Percentiles rank a stretch among this genome's conserved stretches.
Evolutionary conservation across 2,329 filamentous ascomycete species (phyloP).

Genomic region (Fusarium musae): DNA sequence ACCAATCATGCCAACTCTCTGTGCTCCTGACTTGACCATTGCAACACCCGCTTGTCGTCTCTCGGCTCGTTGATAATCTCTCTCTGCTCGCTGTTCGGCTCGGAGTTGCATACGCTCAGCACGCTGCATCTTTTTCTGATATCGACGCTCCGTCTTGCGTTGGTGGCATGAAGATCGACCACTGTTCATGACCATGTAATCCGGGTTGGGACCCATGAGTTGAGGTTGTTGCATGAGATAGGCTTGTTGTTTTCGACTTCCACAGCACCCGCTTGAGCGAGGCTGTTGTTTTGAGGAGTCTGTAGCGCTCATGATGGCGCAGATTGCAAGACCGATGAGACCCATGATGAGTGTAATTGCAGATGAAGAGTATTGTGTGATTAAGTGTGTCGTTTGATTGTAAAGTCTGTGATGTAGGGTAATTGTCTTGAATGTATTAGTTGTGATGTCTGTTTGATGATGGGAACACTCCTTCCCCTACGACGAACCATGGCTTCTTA

Average conservation of each 20-base stretch:
- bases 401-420: not conserved
- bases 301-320: slow-evolving; percentile 1
- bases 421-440: not conserved
- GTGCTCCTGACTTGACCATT: slow-evolving; percentile 8
- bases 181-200: not conserved
- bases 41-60: slow-evolving; percentile 26
- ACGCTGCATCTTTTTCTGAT: slow-evolving; percentile 30
- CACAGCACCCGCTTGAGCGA: not conserved
- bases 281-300: not conserved
- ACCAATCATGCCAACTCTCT: not conserved
- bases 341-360: slow-evolving; percentile 22
- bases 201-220: not conserved
- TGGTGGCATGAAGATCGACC: slow-evolving; percentile 15
- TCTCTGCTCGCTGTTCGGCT: slow-evolving; percentile 32
- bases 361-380: not conserved
- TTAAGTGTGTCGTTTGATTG: not conserved
- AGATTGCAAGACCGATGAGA: slow-evolving; percentile 27
- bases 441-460: not conserved
- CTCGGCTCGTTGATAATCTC: slow-evolving; percentile 17
- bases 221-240: slow-evolving; percentile 10
- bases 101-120: slow-evolving; percentile 38
- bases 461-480: not conserved
- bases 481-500: slow-evolving; percentile 10
- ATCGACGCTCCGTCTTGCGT: slow-evolving; percentile 34
- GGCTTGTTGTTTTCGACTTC: not conserved